Base-by-base conservation (phyloP, 2,329 filamentous ascomycete genomes). In the Colletotrichum sidae region DNA sequence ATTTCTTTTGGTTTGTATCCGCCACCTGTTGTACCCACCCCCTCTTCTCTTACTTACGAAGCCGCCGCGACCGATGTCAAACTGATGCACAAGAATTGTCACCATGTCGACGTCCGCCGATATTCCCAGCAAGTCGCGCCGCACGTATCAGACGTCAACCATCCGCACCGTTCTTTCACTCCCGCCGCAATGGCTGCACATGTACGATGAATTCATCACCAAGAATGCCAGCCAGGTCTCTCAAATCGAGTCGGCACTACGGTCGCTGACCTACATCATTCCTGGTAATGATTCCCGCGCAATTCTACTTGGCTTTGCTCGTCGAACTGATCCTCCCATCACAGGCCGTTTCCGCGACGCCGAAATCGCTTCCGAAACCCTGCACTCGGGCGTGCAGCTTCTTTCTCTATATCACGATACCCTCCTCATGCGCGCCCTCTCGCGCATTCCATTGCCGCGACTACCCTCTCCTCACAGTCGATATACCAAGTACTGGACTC, bases 231-330 rank as follows among this genome's bases (percentile, higher is more conserved):
- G 93, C 74, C 93, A 96, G 65, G 94, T 99, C 57, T 93, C 93
- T 54, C 94, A 97, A 81, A 95, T 99, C 69, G 96, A 99, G 82
- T 96, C 93, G 68, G 93, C 94, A 12, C 82, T 99, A 74, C 89
- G 96, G 44, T 97, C 94, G 35, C 81, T 99, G 69, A 97, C 95
- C 52, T 99, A 99, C 77, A 94, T 99, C 70, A 96, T 98, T 54
- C 96, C 95, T 63, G 94, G 92, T 89, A 76, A 57, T n/a, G 25
- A 41, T 41, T 12, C 68, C 10, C 35, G 9, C 7, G 1, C 50
- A 13, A 12, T 17, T 44, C 13, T 13, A 50, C 4, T 49, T 35
- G 8, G n/a, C 42, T 12, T 10, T 12, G n/a, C 44, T 25, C 25
- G 4, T 25, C 25, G 25, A 15, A n/a, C 52, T 65, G 49, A 65